Evolutionary conservation across 169 alveolate species (phyloP).

Genomic region (Cystoisospora suis): DNA sequence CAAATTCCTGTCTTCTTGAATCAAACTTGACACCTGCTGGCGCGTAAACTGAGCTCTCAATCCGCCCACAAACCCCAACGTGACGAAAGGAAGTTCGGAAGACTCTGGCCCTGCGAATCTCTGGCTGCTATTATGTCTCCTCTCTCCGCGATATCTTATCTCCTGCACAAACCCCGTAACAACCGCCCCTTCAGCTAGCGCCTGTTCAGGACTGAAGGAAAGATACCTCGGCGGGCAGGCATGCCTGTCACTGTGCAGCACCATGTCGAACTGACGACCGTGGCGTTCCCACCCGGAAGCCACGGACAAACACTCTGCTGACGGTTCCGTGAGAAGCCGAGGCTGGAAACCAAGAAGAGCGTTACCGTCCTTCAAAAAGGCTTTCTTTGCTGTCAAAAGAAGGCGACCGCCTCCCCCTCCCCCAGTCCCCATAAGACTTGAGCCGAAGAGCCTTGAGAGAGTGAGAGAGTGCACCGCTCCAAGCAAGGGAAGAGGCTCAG

Average conservation of each 20-base stretch:
- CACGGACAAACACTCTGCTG: too few species aligned
- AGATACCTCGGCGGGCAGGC: too few species aligned
- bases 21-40: not conserved
- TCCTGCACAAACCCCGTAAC: not conserved
- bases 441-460: not conserved
- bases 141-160: not conserved
- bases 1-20: slow-evolving; percentile 11
- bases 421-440: not conserved
- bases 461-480: not conserved
- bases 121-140: not conserved
- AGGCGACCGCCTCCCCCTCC: slow-evolving; percentile 23
- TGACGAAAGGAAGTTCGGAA: not conserved
- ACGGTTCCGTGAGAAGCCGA: too few species aligned
- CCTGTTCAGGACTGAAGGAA: too few species aligned
- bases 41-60: not conserved
- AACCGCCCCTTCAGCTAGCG: not conserved
- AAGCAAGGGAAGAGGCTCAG: not conserved
- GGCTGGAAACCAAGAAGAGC: not conserved
- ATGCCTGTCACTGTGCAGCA: too few species aligned
- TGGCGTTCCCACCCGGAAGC: too few species aligned
- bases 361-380: not conserved
- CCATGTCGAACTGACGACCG: too few species aligned
- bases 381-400: not conserved
- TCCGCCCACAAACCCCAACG: not conserved
- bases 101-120: not conserved